Evolutionary conservation across 2,329 filamentous ascomycete genomes (phyloP).

Genomic region (Diaporthe eres): DNA sequence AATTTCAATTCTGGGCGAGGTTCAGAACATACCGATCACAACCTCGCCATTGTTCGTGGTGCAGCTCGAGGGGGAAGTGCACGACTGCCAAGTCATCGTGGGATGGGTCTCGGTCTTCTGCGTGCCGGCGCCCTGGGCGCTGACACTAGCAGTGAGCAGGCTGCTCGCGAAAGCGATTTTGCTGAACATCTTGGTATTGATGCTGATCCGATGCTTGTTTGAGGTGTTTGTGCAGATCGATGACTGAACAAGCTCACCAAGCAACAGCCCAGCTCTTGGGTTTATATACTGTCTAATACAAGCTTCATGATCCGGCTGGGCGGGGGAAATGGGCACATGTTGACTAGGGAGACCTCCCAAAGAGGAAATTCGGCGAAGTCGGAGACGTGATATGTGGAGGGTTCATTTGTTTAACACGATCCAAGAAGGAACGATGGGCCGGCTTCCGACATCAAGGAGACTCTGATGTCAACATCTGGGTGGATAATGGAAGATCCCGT

Average conservation of each 20-base stretch:
- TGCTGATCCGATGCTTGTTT: slow-evolving; percentile 4
- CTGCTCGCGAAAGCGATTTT: slow-evolving; percentile 35
- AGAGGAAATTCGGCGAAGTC: slow-evolving; percentile 31
- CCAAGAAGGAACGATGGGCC: slow-evolving; percentile 33
- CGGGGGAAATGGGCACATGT: slow-evolving; percentile 6
- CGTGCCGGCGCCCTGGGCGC: slow-evolving; percentile 64
- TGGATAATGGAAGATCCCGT: slow-evolving; percentile 14
- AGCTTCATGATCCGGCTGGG: slow-evolving; percentile 12
- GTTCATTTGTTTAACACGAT: slow-evolving; percentile 27
- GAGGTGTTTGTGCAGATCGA: not conserved
- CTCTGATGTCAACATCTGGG: not conserved
- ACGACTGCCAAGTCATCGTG: slow-evolving; percentile 63
- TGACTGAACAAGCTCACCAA: slow-evolving; percentile 22
- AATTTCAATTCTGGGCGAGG: slow-evolving; percentile 45
- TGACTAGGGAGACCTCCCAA: slow-evolving; percentile 3
- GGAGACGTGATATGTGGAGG: slow-evolving; percentile 22
- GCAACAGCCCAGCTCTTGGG: slow-evolving; percentile 5
- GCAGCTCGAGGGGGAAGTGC: slow-evolving; percentile 64
- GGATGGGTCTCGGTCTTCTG: slow-evolving; percentile 64
- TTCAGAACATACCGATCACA: slow-evolving; percentile 20
- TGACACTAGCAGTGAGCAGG: slow-evolving; percentile 48
- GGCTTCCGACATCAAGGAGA: slow-evolving; percentile 22
- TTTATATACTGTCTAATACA: slow-evolving; percentile 12
- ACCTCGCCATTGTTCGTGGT: slow-evolving; percentile 62
- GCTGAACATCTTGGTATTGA: slow-evolving; percentile 29